Evolutionary conservation across 768 basidiomycete genomes (phyloP).

Genomic region (Pleurotus citrinopileatus): DNA sequence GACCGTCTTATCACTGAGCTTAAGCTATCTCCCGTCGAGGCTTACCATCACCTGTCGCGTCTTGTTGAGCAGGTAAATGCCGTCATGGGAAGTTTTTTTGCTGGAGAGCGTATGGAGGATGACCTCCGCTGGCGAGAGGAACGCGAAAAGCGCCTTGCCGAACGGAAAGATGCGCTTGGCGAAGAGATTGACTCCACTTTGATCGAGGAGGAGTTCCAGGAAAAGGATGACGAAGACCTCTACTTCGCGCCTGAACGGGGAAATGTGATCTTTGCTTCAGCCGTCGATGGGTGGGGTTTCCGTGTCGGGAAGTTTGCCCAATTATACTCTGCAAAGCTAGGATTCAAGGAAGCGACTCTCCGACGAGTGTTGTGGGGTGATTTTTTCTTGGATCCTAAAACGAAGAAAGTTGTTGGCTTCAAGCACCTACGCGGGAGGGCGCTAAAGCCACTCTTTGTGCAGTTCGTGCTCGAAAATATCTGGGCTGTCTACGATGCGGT

Average conservation of each 20-base stretch:
- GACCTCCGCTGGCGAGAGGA: constrained; percentile 94
- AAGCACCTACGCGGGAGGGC: constrained; percentile 86
- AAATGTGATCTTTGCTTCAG: constrained; percentile 95
- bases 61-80: constrained; percentile 97
- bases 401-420: constrained; percentile 86
- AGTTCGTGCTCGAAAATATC: constrained; percentile 94
- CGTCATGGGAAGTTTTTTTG: constrained; percentile 96
- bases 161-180: constrained; percentile 68
- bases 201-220: constrained; percentile 77
- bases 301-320: constrained; percentile 91
- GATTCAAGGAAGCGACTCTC: constrained; percentile 85
- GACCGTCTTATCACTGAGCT: constrained; percentile 94
- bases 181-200: constrained; percentile 61
- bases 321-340: constrained; percentile 86
- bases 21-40: constrained; percentile 86
- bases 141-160: constrained; percentile 75
- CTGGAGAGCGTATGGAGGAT: constrained; percentile 94
- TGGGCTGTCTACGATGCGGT: constrained; percentile 97
- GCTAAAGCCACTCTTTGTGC: constrained; percentile 94
- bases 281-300: constrained; percentile 98
- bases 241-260: constrained; percentile 96
- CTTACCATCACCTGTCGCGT: constrained; percentile 90
- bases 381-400: constrained; percentile 94
- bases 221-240: constrained; percentile 96
- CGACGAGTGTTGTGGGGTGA: constrained; percentile 94